These are phyloP conservation scores for Calonectria fujianensis DNA, from an alignment of 2,329 filamentous ascomycete species.

Conservation along the genomic window DNA sequence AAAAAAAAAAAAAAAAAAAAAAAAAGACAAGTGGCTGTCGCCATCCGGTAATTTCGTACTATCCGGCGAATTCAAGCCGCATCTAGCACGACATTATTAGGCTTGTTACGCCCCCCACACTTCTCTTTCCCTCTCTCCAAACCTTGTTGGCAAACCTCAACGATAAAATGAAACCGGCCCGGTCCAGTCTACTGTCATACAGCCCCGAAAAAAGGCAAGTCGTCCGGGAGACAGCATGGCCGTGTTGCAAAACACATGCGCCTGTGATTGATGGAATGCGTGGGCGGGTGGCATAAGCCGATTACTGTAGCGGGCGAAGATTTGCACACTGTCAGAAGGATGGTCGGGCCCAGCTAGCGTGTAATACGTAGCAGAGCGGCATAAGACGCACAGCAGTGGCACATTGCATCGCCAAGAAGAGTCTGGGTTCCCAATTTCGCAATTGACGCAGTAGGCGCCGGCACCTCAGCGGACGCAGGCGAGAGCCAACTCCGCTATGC, in stretches of 20 bases:
- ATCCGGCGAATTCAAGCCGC: neutral
- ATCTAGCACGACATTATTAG: neutral
- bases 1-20: too few relatives aligned
- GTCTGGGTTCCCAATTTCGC: constrained; percentile 25
- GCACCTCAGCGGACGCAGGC: neutral
- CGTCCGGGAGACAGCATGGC: neutral
- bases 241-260: constrained; percentile 9
- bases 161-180: constrained; percentile 20
- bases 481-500: constrained; percentile 12
- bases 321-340: constrained; percentile 15
- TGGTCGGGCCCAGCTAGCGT: constrained; percentile 8
- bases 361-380: constrained; percentile 19
- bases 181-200: neutral
- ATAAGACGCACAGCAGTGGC: constrained; percentile 24
- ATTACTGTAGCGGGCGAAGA: constrained; percentile 17
- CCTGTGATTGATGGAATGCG: constrained; percentile 22
- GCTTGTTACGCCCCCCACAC: neutral
- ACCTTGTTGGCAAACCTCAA: constrained; percentile 2
- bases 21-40: too few relatives aligned
- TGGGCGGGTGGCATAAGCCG: constrained; percentile 30
- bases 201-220: neutral
- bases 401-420: neutral
- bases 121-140: neutral
- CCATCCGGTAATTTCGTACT: too few relatives aligned
- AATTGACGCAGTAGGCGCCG: constrained; percentile 29